Evolutionary conservation across 2,329 filamentous ascomycete species (phyloP).

Genomic region (Saccharata proteae): DNA sequence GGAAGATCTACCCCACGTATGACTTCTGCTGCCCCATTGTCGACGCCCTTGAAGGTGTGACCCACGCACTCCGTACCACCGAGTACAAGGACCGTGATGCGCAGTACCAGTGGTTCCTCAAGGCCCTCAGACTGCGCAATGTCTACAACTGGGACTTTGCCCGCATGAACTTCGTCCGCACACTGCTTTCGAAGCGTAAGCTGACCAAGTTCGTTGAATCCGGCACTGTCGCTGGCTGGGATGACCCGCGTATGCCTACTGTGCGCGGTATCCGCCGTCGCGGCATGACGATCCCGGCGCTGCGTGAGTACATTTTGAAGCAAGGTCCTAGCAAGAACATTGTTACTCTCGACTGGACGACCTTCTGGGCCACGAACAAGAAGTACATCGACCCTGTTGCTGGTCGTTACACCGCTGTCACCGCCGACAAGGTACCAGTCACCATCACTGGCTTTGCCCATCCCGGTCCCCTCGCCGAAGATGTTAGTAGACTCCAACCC

Average conservation of each 20-base stretch:
- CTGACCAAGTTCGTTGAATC: constrained; percentile 70
- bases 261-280: constrained; percentile 67
- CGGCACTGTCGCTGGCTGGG: constrained; percentile 70
- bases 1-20: constrained; percentile 83
- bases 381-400: constrained; percentile 40
- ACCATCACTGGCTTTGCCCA: constrained; percentile 53
- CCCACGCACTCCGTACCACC: constrained; percentile 70
- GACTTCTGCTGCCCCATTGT: constrained; percentile 77
- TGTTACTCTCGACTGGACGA: constrained; percentile 72
- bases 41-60: constrained; percentile 70
- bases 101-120: constrained; percentile 77
- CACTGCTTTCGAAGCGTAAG: constrained; percentile 76
- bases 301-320: constrained; percentile 74
- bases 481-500: constrained; percentile 14
- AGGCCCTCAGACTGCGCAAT: constrained; percentile 58
- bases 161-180: constrained; percentile 72
- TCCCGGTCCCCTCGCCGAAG: constrained; percentile 31
- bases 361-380: constrained; percentile 43
- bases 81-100: constrained; percentile 82
- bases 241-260: constrained; percentile 78
- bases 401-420: constrained; percentile 43
- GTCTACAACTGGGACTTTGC: constrained; percentile 81
- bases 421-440: constrained; percentile 57
- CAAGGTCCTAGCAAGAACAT: constrained; percentile 77
- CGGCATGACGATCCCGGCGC: constrained; percentile 66